A percentile compares a stretch with the other conserved stretches of the same genome.
Conservation (phyloP, 2,329 filamentous ascomycete species). For the Sarocladium oryzae region DNA sequence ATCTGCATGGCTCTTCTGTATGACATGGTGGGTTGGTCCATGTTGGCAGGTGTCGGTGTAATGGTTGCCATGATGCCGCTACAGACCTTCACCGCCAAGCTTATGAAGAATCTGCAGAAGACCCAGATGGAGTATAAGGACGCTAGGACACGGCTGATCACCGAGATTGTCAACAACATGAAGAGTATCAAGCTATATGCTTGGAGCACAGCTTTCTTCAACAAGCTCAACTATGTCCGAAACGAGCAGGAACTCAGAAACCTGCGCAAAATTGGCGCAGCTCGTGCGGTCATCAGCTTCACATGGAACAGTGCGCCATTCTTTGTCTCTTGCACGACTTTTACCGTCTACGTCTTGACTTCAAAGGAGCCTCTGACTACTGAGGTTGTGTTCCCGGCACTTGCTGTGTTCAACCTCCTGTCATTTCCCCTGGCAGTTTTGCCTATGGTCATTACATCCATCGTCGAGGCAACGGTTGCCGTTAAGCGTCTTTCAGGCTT, state of each 20-base stretch:
- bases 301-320: slow-evolving; percentile 98
- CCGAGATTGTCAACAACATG: slow-evolving; percentile 98
- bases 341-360: slow-evolving; percentile 87
- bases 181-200: slow-evolving; percentile 99
- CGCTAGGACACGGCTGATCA: slow-evolving; percentile 83
- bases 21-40: slow-evolving; percentile 87
- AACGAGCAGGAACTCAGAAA: slow-evolving; percentile 96
- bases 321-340: slow-evolving; percentile 93
- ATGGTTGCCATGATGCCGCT: slow-evolving; percentile 98
- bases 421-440: slow-evolving; percentile 91
- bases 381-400: slow-evolving; percentile 89
- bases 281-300: slow-evolving; percentile 91
- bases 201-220: slow-evolving; percentile 96
- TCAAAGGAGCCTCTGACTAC: slow-evolving; percentile 76
- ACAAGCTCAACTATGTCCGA: slow-evolving; percentile 89
- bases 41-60: slow-evolving; percentile 88
- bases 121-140: slow-evolving; percentile 99
- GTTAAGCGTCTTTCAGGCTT: slow-evolving; percentile 79
- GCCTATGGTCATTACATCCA: slow-evolving; percentile 95
- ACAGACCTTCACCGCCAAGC: slow-evolving; percentile 82
- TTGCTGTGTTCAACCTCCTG: slow-evolving; percentile 89
- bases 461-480: slow-evolving; percentile 93
- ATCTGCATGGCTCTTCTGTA: slow-evolving; percentile 96
- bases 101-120: slow-evolving; percentile 95
- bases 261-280: slow-evolving; percentile 88